Evolutionary conservation across 1,284 basidiomycete genomes (phyloP), one percentile per base, ranked within the genome.

Genomic region (Pulveroboletus ridleyi): DNA sequence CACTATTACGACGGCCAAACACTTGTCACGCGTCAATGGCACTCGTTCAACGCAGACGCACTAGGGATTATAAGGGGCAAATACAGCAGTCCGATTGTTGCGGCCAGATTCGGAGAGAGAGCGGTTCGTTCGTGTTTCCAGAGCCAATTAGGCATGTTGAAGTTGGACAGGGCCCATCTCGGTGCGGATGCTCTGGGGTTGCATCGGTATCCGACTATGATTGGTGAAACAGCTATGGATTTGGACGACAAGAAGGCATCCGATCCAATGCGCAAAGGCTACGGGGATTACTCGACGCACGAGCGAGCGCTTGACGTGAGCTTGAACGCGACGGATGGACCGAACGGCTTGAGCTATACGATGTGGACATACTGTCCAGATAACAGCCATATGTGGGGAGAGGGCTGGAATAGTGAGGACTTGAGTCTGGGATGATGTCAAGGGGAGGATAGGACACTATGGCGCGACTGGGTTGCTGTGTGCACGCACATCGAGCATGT

Each of bases 31-130:
- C 83, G 92, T 42, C 94, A 96, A 71, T 97, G 95, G 96, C 93
- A 96, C 75, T 95, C 92, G 94, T 95, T 97, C 84, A 99, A 99
- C 72, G 96, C 95, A 4, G 97, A 99, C 77, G 95, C 96, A 0
- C 81, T 99, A 1, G 97, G 97, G 2, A 78, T 99, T 13, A 79
- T 99, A 52, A 83, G 97, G 52, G 95, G 95, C 23, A 95, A 95
- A 74, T 99, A 99, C 77, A 84, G 84, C 72, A 88, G 76, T 78
- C 89, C 82, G 70, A 79, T 81, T 64, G 90, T 79, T 76, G 95
- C 80, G 49, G 92, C 84, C 65, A 95, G 81, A 71, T 81, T 99
- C 54, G 97, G 97, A 46, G 90, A 95, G 72, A 67, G 78, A 2
- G 91, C 92, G 1, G 98, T 99, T 64, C 87, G 96, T 13, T 88